phyloP scores from a whole-genome alignment of 441 rosid species.

The Corymbia citriodora region DNA sequence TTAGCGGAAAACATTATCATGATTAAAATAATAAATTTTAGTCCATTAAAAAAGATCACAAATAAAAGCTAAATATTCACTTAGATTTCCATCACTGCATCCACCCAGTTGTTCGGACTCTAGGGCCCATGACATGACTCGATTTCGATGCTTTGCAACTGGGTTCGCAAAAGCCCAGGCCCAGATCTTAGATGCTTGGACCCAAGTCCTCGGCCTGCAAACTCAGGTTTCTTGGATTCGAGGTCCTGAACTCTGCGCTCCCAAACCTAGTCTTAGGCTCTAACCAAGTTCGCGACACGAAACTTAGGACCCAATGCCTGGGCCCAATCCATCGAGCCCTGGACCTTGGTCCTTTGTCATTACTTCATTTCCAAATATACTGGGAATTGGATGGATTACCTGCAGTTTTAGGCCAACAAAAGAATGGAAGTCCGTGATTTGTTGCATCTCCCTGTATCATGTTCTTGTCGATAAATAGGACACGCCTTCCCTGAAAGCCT shows the following conservation, averaged over 20 bases:
- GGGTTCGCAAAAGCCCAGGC: not conserved
- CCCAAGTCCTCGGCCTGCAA: not conserved
- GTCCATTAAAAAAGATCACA: not conserved
- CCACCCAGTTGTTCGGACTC: not conserved
- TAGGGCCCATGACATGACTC: not conserved
- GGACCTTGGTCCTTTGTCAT: not conserved
- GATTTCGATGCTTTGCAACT: not conserved
- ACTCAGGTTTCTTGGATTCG: not conserved
- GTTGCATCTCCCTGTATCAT: not conserved
- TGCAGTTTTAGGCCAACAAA: not conserved
- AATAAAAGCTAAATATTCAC: not conserved
- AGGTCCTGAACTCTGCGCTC: not conserved
- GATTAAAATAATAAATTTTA: not conserved
- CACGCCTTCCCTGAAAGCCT: not conserved
- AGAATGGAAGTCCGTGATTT: not conserved
- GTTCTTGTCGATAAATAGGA: not conserved
- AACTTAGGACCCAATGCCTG: not conserved
- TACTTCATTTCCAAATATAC: not conserved
- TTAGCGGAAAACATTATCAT: not conserved
- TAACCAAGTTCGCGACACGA: not conserved
- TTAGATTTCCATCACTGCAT: not conserved
- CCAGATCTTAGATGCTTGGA: not conserved
- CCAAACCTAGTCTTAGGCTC: not conserved
- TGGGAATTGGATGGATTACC: not conserved
- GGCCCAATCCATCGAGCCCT: not conserved